Percentiles rank a stretch among this genome's conserved stretches.
These are phyloP conservation scores for Lyophyllum shimeji DNA, from an alignment of 768 basidiomycete species.

Conservation along the genomic window DNA sequence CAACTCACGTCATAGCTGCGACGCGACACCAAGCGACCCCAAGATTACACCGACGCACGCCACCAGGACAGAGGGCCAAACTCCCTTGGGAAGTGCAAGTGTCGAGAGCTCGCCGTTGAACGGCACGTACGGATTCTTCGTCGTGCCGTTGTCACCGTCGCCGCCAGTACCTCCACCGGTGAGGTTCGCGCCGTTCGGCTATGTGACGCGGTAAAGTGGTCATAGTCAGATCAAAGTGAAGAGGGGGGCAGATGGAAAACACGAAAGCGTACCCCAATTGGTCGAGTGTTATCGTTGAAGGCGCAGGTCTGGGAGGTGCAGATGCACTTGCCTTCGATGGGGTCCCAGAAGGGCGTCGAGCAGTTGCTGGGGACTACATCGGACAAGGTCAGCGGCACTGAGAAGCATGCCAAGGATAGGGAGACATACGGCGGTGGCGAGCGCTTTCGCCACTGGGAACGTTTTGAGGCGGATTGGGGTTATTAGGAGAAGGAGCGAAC, in stretches of 20 bases:
- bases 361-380: conserved; percentile 63
- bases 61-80: conserved; percentile 32
- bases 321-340: conserved; percentile 61
- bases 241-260: not conserved
- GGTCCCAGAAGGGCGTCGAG: conserved; percentile 82
- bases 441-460: conserved; percentile 40
- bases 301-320: conserved; percentile 57
- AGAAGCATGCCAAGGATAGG: not conserved
- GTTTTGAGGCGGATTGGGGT: conserved; percentile 69
- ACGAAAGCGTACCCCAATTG: conserved; percentile 57
- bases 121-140: conserved; percentile 40
- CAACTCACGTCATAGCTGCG: not conserved
- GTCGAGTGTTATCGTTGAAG: conserved; percentile 62
- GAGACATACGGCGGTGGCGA: conserved; percentile 50
- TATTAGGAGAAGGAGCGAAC: conserved; percentile 46
- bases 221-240: not conserved
- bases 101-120: conserved; percentile 42
- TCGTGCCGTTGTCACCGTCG: conserved; percentile 22
- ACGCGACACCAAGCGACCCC: conserved; percentile 30
- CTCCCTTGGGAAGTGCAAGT: conserved; percentile 28
- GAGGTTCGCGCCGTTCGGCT: conserved; percentile 71
- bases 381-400: not conserved
- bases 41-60: conserved; percentile 36
- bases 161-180: conserved; percentile 59
- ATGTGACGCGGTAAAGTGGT: not conserved